Conservation (phyloP, 2,329 filamentous ascomycete species). For the Phialocephala subalpina region DNA sequence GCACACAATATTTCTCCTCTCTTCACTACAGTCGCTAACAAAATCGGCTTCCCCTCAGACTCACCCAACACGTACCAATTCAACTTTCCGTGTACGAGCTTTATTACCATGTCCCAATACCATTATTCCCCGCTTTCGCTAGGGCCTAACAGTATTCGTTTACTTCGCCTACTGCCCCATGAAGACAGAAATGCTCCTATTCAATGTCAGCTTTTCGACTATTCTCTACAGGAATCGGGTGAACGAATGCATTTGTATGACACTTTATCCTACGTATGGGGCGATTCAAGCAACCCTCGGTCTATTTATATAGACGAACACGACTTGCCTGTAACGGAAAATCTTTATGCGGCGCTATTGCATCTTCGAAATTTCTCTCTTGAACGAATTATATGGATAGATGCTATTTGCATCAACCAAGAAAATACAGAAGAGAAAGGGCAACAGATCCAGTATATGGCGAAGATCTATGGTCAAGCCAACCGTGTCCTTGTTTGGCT, state of each 20-base stretch:
- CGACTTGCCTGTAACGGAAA: constrained; percentile 18
- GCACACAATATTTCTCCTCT: background rate
- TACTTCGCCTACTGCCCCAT: constrained; percentile 29
- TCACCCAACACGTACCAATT: too few relatives aligned
- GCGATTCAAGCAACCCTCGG: constrained; percentile 12
- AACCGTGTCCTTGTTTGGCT: constrained; percentile 26
- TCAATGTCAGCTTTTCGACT: background rate
- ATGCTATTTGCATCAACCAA: too few relatives aligned
- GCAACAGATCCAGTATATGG: too few relatives aligned
- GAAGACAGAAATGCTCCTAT: background rate
- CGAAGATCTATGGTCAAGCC: too few relatives aligned
- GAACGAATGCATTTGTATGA: constrained; percentile 22
- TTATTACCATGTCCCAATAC: background rate
- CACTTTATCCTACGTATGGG: constrained; percentile 14
- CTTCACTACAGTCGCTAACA: too few relatives aligned
- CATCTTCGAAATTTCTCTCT: constrained; percentile 27
- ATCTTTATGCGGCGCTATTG: constrained; percentile 25
- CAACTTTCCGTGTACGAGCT: background rate
- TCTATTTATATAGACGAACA: constrained; percentile 21
- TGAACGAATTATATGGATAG: background rate
- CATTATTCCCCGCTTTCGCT: constrained; percentile 16
- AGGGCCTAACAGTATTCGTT: constrained; percentile 24
- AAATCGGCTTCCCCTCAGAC: too few relatives aligned
- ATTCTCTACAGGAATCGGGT: constrained; percentile 22
- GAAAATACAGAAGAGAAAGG: too few relatives aligned